Evolutionary conservation across 1,139 yeast genomes (phyloP), one percentile per base, ranked within the genome.

Genomic region (Saccharomyces hybrid): DNA sequence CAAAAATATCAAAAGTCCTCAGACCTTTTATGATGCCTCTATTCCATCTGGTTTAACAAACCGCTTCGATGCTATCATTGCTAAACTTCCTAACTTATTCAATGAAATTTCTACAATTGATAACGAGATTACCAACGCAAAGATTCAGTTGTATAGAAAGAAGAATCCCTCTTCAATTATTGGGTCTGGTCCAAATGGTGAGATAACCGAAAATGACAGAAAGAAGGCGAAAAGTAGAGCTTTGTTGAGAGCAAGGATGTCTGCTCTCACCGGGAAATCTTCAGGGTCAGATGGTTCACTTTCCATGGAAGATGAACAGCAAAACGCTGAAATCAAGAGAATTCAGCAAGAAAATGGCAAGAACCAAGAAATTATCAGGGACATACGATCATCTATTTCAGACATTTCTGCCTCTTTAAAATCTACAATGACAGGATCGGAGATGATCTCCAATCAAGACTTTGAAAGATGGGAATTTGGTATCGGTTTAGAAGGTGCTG

Each of bases 131-230:
- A 81, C 88, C n/a, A 73, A 75, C 26, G 78, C 84, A 5, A 88
- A 86, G 63, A 73, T 87, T 51, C 88, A 85, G 61, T 63, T 85
- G 25, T 82, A 80, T 64, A 81, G 84, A 62, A 78, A 80, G 60
- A 81, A 81, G 57, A 79, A 88, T 64, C 97, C 97, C 13, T 64
- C 71, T 2, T 70, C 77, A 14, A 78, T 89, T 52, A 76, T 78
- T 26, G 97, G 97, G 1, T 82, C 95, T 13, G 97, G 97, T 1
- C 85, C 90, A 41, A 82, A 85, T 64, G 97, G 97, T 14, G 82
- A 83, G 59, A 79, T 89, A 8, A 88, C 97, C 3, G 96, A 88
- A 41, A 73, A 81, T 16, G 97, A 91, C 66, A 79, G 87, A 56
- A 79, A 86, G 56, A 86, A 86, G 64, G 93, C 90, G 51, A 84